Conservation (phyloP, 352 stramenopile genomes). For the Pseudoperonospora humuli region DNA sequence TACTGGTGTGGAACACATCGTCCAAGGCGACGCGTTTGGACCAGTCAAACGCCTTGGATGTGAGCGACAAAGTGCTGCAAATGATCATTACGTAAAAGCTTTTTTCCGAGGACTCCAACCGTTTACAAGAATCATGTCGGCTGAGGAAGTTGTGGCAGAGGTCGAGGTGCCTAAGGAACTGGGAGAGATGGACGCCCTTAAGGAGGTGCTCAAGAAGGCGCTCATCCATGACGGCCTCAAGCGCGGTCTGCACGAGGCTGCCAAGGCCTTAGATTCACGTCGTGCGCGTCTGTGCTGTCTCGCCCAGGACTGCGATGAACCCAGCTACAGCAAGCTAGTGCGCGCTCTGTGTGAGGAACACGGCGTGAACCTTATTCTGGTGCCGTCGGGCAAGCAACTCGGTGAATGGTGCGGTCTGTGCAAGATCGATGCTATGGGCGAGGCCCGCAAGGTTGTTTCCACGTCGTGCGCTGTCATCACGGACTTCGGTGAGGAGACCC, state of each 20-base stretch:
- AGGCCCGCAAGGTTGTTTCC: conserved; percentile 97
- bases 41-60: conserved; percentile 36
- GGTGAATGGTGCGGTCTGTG: conserved; percentile 98
- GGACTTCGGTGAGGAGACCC: conserved; percentile 99
- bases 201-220: conserved; percentile 98
- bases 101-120: conserved; percentile 32
- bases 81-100: conserved; percentile 34
- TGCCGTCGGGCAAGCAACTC: conserved; percentile 93
- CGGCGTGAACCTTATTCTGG: conserved; percentile 91
- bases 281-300: conserved; percentile 98
- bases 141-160: conserved; percentile 89
- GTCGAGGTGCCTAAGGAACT: conserved; percentile 90
- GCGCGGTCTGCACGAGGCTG: conserved; percentile 97
- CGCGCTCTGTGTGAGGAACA: conserved; percentile 92
- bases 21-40: conserved; percentile 16
- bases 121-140: conserved; percentile 73
- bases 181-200: conserved; percentile 95
- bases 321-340: conserved; percentile 99
- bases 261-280: conserved; percentile 97
- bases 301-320: conserved; percentile 99
- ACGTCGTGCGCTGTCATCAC: conserved; percentile 98
- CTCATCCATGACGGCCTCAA: conserved; percentile 98
- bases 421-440: conserved; percentile 97
- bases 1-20: conserved; percentile 3
- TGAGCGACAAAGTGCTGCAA: not conserved